These are phyloP conservation scores for Fusarium clavum DNA, from an alignment of 2,329 filamentous ascomycete genomes.

Conservation along the genomic window DNA sequence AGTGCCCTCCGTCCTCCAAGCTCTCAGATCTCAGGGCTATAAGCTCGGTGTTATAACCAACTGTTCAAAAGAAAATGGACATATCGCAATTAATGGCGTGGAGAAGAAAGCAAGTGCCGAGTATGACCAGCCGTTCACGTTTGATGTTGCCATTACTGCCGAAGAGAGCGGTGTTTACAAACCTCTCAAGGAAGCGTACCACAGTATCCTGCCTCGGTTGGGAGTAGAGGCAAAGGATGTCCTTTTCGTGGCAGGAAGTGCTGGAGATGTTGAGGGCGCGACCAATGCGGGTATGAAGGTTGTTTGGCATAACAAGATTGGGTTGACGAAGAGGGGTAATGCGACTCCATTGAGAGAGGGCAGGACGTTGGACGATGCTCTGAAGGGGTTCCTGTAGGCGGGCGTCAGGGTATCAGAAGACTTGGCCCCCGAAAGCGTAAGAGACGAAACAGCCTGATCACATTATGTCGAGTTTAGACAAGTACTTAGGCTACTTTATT, in stretches of 20 bases:
- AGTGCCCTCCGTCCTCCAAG: slow-evolving; percentile 26
- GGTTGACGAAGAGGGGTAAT: slow-evolving; percentile 44
- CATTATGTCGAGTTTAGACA: no score
- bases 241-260: slow-evolving; percentile 55
- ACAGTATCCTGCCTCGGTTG: slow-evolving; percentile 46
- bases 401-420: no score
- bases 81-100: slow-evolving; percentile 28
- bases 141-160: slow-evolving; percentile 52
- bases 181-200: slow-evolving; percentile 50
- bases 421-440: no score
- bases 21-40: slow-evolving; percentile 46
- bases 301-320: slow-evolving; percentile 54
- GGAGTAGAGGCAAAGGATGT: slow-evolving; percentile 45
- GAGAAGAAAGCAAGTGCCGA: slow-evolving; percentile 18
- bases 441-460: no score
- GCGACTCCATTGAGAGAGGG: slow-evolving; percentile 22
- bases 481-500: no score
- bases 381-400: neutral
- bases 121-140: slow-evolving; percentile 33
- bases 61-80: slow-evolving; percentile 51
- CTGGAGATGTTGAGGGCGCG: slow-evolving; percentile 55
- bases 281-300: slow-evolving; percentile 54
- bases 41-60: slow-evolving; percentile 54
- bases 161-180: slow-evolving; percentile 57
- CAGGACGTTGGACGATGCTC: slow-evolving; percentile 1